phyloP scores from a whole-genome alignment of 257 asterid species.

The Nicotiana tabacum region DNA sequence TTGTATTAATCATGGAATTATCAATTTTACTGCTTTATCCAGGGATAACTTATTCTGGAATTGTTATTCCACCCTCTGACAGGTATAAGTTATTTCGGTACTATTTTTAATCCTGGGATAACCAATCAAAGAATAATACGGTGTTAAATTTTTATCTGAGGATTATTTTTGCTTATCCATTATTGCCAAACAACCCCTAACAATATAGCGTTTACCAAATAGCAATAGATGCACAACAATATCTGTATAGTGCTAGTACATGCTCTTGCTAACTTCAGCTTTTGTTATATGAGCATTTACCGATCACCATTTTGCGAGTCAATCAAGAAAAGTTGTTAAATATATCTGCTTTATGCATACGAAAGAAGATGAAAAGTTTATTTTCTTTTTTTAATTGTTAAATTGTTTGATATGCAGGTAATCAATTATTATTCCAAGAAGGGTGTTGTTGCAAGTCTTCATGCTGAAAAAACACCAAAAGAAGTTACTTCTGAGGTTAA shows the following conservation, averaged over 20 bases:
- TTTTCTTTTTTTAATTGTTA: not conserved
- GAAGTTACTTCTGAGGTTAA: constrained; percentile 60
- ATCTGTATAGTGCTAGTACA: not conserved
- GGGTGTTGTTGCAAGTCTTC: constrained; percentile 59
- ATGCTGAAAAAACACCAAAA: constrained; percentile 66
- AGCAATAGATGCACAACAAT: not conserved
- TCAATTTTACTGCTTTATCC: too few relatives aligned
- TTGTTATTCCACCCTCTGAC: too few relatives aligned
- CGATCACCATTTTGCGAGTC: not conserved
- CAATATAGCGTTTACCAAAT: too few relatives aligned
- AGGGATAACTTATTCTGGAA: too few relatives aligned
- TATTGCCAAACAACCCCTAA: too few relatives aligned
- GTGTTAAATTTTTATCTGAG: too few relatives aligned
- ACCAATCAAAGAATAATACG: too few relatives aligned
- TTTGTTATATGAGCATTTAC: not conserved
- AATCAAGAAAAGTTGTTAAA: not conserved
- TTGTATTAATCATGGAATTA: too few relatives aligned
- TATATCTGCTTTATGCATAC: not conserved
- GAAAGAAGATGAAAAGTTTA: not conserved
- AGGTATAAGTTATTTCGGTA: too few relatives aligned
- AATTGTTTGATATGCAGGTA: constrained; percentile 36
- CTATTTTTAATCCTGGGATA: too few relatives aligned
- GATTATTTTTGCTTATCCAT: too few relatives aligned
- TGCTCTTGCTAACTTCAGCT: too few relatives aligned
- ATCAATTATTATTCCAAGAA: constrained; percentile 52